Percentiles rank a stretch among this genome's conserved stretches.
Evolutionary conservation across 2,329 filamentous ascomycete species (phyloP).

Genomic region (Xylariaceae sp.): DNA sequence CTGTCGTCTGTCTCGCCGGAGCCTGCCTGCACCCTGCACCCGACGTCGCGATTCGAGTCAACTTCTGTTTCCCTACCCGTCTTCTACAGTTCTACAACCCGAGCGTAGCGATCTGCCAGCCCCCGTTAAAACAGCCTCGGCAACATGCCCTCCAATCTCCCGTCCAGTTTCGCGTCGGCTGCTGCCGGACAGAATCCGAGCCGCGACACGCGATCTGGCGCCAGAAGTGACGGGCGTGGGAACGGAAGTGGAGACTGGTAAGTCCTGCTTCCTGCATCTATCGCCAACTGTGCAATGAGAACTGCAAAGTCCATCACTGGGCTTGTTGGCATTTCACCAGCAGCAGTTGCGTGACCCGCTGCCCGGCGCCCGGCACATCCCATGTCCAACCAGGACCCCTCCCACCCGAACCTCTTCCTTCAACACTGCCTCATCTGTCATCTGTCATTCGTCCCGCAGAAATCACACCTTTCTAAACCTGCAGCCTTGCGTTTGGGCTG

Average conservation of each 20-base stretch:
- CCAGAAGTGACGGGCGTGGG: conserved; percentile 49
- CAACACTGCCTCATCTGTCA: too few species aligned
- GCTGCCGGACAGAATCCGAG: conserved; percentile 66
- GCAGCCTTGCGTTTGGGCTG: too few species aligned
- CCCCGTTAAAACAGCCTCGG: too few species aligned
- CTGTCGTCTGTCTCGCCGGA: too few species aligned
- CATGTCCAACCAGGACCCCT: conserved; percentile 3
- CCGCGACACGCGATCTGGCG: conserved; percentile 51
- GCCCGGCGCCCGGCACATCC: not conserved
- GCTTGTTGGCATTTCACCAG: not conserved
- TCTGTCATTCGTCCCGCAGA: too few species aligned
- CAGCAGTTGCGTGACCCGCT: not conserved
- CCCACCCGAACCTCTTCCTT: conserved; percentile 4
- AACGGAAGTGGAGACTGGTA: conserved; percentile 65
- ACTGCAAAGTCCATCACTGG: too few species aligned
- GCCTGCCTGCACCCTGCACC: too few species aligned
- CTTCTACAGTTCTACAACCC: too few species aligned
- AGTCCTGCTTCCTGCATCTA: conserved; percentile 26
- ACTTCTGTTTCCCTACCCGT: too few species aligned
- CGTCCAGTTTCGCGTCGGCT: conserved; percentile 77
- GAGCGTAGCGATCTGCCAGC: too few species aligned
- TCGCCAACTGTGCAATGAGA: not conserved
- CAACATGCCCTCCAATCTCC: conserved; percentile 66
- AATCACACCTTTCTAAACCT: too few species aligned
- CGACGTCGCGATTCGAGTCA: too few species aligned